These are phyloP conservation scores for Actinomortierella ambigua DNA, from an alignment of 371 early-diverging fungal species.

Conservation along the genomic window DNA sequence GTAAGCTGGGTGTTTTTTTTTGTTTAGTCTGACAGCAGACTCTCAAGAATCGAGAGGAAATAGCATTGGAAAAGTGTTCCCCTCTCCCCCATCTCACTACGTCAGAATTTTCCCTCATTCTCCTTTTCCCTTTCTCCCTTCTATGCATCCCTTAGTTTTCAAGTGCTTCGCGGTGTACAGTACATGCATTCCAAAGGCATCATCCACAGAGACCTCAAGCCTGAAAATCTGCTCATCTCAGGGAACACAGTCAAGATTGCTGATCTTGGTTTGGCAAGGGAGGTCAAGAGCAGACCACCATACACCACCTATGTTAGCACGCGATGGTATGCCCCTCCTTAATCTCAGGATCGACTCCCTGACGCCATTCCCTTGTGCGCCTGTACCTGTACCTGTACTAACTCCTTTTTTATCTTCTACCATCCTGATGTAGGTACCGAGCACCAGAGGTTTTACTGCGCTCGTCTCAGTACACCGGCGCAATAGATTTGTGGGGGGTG, in stretches of 20 bases:
- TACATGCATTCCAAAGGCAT: slow-evolving; percentile 89
- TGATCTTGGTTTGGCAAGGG: slow-evolving; percentile 93
- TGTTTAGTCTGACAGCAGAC: too few relatives aligned
- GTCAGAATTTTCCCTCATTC: not conserved
- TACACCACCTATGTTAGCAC: slow-evolving; percentile 94
- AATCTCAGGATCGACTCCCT: not conserved
- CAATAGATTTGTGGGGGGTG: slow-evolving; percentile 98
- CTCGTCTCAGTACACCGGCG: slow-evolving; percentile 83
- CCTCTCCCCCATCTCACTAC: too few relatives aligned
- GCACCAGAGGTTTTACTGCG: slow-evolving; percentile 97
- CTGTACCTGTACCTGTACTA: too few relatives aligned
- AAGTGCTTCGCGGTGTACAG: slow-evolving; percentile 82
- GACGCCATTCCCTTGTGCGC: not conserved
- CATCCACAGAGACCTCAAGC: slow-evolving; percentile 96
- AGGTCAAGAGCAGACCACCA: slow-evolving; percentile 83
- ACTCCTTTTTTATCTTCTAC: too few relatives aligned
- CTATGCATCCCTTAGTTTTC: slow-evolving; percentile 49
- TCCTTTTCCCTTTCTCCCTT: not conserved
- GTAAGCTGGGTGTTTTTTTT: too few relatives aligned
- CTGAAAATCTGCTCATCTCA: slow-evolving; percentile 77
- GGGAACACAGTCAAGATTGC: slow-evolving; percentile 81
- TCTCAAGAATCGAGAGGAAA: too few relatives aligned
- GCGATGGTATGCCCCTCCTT: slow-evolving; percentile 71
- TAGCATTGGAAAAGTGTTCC: too few relatives aligned
- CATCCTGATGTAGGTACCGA: slow-evolving; percentile 82